These are phyloP conservation scores for Ascochyta rabiei DNA, from an alignment of 2,329 filamentous ascomycete species.

Conservation along the genomic window DNA sequence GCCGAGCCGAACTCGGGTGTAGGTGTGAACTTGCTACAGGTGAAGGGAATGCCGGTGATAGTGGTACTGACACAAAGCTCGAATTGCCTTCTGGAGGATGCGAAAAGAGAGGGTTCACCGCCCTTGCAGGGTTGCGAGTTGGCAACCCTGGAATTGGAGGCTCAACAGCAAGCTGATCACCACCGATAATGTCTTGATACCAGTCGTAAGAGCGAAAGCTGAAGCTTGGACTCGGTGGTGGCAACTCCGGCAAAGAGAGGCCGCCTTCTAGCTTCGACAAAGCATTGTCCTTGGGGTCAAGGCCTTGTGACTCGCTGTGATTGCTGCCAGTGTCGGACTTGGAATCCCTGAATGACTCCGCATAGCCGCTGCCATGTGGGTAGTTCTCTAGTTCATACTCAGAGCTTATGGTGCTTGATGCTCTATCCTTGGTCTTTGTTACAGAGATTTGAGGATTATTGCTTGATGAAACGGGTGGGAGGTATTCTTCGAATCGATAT, in stretches of 20 bases:
- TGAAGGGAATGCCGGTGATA: conserved; percentile 21
- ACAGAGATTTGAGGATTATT: conserved; percentile 17
- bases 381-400: conserved; percentile 30
- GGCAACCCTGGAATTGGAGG: conserved; percentile 8
- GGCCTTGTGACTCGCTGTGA: conserved; percentile 1
- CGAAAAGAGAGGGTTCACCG: conserved; percentile 20
- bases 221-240: conserved; percentile 32
- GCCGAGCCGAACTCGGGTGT: conserved; percentile 25
- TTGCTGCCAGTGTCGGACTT: conserved; percentile 11
- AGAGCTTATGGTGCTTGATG: conserved; percentile 15
- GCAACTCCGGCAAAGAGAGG: conserved; percentile 22
- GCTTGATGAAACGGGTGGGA: conserved; percentile 22
- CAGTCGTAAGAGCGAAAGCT: conserved; percentile 36
- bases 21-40: conserved; percentile 17
- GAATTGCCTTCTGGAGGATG: conserved; percentile 9
- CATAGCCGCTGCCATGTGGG: conserved; percentile 13
- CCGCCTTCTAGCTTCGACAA: conserved; percentile 21
- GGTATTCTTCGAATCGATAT: conserved; percentile 34
- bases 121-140: conserved; percentile 16
- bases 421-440: conserved; percentile 1
- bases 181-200: conserved; percentile 36
- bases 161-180: conserved; percentile 20
- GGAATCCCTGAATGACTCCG: conserved; percentile 5
- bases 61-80: conserved; percentile 19
- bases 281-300: conserved; percentile 14